Base-by-base conservation (phyloP, 805 yeast species). In the Yamadazyma nakazawae region DNA sequence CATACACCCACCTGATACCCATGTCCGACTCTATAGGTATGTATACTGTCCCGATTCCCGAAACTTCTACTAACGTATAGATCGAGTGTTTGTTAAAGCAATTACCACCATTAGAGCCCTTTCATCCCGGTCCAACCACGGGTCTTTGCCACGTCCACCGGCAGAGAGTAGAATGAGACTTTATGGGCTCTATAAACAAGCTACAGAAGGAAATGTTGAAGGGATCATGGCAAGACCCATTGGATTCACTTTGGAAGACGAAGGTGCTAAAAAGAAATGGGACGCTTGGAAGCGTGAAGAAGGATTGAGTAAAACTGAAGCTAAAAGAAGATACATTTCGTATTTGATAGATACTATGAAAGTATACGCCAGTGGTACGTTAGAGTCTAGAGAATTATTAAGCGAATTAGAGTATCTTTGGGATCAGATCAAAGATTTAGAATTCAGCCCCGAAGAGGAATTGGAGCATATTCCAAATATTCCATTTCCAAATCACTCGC, bases 161-260 rank as follows among this genome's bases (percentile, higher is more conserved):
- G 76, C 86, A 2, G 84, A 82, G 44, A 78, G 72, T 49, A 64
- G 96, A 30, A 80, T 84, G 48, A 75, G 74, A 52, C 72, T 88
- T 3, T 88, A 88, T 61, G 96, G 96, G 0, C 73, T 88, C 42
- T 88, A 88, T 66, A 89, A 88, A 57, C 96, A 88, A 60, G 91
- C 96, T 1, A 88, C 95, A 5, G 92, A 87, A 63, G 96, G 96
- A 7, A 81, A 88, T 61, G 89, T 86, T 8, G 78, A 76, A 40
- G 84, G 84, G 2, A 72, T 84, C 36, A 76, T 85, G 80, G 75
- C 77, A 2, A 67, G 89, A 40, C 92, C 92, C 0, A 63, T 64
- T 1, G 91, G 90, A 4, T 63, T 61, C 36, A 63, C 78, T 1
- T 70, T 78, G 8, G 88, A 82, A 53, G 88, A 81, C 56, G 84